Base-by-base conservation (phyloP, 2,329 filamentous ascomycete genomes). In the Graphilbum fragrans region DNA sequence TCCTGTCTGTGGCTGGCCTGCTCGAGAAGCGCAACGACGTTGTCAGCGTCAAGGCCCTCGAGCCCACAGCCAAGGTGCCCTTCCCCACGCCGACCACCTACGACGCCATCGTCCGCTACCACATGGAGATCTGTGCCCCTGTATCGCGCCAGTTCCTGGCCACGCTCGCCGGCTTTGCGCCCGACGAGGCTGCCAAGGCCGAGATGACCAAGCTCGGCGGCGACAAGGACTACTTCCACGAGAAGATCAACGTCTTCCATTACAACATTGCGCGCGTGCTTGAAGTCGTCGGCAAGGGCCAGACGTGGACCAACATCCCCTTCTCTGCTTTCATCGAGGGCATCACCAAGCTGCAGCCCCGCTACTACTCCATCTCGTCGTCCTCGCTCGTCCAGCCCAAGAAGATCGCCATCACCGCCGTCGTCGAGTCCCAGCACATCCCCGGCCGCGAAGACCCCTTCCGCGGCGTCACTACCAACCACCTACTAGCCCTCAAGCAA, bases 281-380 rank as follows among this genome's bases (percentile, higher is more conserved):
- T 33, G 71, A 86, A 49, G 72, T 70, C 39, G 72, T 92, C 48
- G 73, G 78, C 53, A 79, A 81, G 27, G 79, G 82, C 38, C 67
- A 84, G 61, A 77, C 77, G 45, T 98, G 92, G 84, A 68, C 76
- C 41, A 80, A 78, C 41, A 79, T 95, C 42, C 93, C 92, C 16
- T 96, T 98, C 66, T 94, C 92, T 9, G 80, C 88, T 53, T 80
- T 96, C 53, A 87, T 98, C 50, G 92, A 98, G 69, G 84, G 86
- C 50, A 64, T 98, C 47, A 85, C 80, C 64, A 96, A 95, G 70
- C 78, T 98, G 43, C 92, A 98, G 62, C 90, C 92, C 32, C 86
- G 92, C 38, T 98, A 96, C 72, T 98, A 98, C 69, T 98, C 93
- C 38, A 98, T 98, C 61, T 98, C 92, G 2, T 98, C 93, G 1